Evolutionary conservation across 495 filamentous ascomycete species (phyloP), one percentile per base, ranked within the genome.

Genomic region (Hyphodiscus hymeniophilus): DNA sequence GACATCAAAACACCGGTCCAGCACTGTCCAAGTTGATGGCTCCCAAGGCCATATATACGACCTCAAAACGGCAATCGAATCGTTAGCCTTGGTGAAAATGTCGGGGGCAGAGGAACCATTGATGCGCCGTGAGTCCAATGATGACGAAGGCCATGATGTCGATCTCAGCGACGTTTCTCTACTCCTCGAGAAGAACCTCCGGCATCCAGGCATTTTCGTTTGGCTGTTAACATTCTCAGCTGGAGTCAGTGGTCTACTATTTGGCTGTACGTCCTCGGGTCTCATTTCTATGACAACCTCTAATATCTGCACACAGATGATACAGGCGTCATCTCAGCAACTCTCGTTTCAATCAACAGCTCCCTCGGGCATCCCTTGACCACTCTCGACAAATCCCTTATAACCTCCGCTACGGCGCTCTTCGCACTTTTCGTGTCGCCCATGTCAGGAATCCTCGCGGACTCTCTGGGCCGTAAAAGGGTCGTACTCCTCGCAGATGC

Each of bases 251-350:
- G 89, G 89, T 4, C 71, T 95, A 12, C 63, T 95, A 1, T 95
- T 95, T 66, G 89, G 89, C 50, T 95, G 90, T 75, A 73, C 75
- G 85, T 81, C 12, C 1, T 24, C 61, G 33, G 60, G 31, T 21
- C 18, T 30, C 16, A 36, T 20, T 17, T 47, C 7, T 21, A 15
- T 3, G n/a, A 38, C 13, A 38, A 38, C 3, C 35, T 15, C 28
- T 51, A 21, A 47, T 43, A 33, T 7, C 12, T 16, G 18, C 38
- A 40, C 13, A 21, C 52, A 92, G 87, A 81, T 52, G 78, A 82
- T 58, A 96, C 90, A 16, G 90, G 90, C 34, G 89, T 94, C 12
- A 92, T 96, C 34, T 92, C 87, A 18, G 82, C 87, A 0, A 92
- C 87, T 0, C 72, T 95, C 24, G 82, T 95, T 31, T 87, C 85